Percentiles rank a stretch among this genome's conserved stretches.
These are phyloP conservation scores for Umbelopsis ramanniana DNA, from an alignment of 192 early-diverging fungal species.

Conservation along the genomic window DNA sequence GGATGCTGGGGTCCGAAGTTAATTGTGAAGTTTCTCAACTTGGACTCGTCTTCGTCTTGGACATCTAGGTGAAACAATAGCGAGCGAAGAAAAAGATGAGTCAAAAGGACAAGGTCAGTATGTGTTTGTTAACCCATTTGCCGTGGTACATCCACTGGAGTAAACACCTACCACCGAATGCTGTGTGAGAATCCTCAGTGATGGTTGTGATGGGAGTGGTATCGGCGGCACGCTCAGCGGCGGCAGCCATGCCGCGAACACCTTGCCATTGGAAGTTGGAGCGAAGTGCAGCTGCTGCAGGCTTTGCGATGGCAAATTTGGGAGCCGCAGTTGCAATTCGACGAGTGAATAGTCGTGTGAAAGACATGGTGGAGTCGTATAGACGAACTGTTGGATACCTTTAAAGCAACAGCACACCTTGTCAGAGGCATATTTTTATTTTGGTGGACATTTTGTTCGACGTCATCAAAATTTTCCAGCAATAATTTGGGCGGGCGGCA, in stretches of 20 bases:
- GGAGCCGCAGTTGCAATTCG: slow-evolving; percentile 25
- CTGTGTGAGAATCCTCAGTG: slow-evolving; percentile 26
- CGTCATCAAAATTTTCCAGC: no score
- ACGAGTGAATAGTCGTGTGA: slow-evolving; percentile 41
- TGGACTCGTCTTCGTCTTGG: slow-evolving; percentile 53
- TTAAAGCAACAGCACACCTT: no score
- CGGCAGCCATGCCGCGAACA: slow-evolving; percentile 39
- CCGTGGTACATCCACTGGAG: background rate
- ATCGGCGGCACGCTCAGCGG: slow-evolving; percentile 16
- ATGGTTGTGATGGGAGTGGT: slow-evolving; percentile 39
- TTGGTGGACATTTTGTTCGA: no score
- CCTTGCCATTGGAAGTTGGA: slow-evolving; percentile 25
- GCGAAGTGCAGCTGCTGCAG: slow-evolving; percentile 5
- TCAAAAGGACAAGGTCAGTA: background rate
- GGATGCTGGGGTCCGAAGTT: slow-evolving; percentile 99
- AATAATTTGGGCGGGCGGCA: no score
- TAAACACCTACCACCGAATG: slow-evolving; percentile 30
- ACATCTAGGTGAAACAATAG: slow-evolving; percentile 30
- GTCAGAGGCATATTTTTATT: no score
- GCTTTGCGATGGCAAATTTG: slow-evolving; percentile 22
- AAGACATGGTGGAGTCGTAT: slow-evolving; percentile 27
- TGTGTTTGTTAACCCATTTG: background rate
- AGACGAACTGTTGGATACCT: background rate
- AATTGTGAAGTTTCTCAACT: slow-evolving; percentile 81
- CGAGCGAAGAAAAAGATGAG: background rate